Evolutionary conservation across 1,139 yeast species (phyloP).

Genomic region (Suhomyces yuchorum): DNA sequence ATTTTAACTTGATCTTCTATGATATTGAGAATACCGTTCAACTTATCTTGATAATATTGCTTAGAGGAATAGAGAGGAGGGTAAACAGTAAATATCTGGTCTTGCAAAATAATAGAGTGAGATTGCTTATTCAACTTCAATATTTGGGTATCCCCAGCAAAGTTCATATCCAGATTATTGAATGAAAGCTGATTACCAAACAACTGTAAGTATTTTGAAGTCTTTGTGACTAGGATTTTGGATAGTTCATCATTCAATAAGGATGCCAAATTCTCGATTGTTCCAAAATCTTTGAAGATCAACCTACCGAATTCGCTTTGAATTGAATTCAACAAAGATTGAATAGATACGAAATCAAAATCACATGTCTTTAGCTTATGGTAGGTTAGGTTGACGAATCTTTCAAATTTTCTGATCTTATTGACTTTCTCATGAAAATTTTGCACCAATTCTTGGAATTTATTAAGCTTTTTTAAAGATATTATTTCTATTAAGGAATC

Average conservation of each 20-base stretch:
- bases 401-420: conserved; percentile 31
- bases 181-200: background rate
- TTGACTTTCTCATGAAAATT: conserved; percentile 33
- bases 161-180: background rate
- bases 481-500: conserved; percentile 39
- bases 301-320: conserved; percentile 47
- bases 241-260: conserved; percentile 44
- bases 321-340: conserved; percentile 28
- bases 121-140: background rate
- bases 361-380: conserved; percentile 29
- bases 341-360: conserved; percentile 25
- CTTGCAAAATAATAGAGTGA: conserved; percentile 46
- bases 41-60: conserved; percentile 7
- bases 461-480: conserved; percentile 40
- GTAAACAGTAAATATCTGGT: conserved; percentile 43
- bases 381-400: conserved; percentile 19
- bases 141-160: background rate
- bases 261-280: conserved; percentile 38
- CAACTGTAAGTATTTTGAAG: background rate
- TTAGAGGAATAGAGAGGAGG: conserved; percentile 33
- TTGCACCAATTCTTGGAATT: conserved; percentile 40
- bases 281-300: conserved; percentile 43
- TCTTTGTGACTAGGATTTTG: conserved; percentile 35
- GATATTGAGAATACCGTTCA: conserved; percentile 11
- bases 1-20: conserved; percentile 19